Percentiles rank a stretch among this genome's conserved stretches.
phyloP scores from a whole-genome alignment of 495 filamentous ascomycete genomes.

The Pyronema domesticum region DNA sequence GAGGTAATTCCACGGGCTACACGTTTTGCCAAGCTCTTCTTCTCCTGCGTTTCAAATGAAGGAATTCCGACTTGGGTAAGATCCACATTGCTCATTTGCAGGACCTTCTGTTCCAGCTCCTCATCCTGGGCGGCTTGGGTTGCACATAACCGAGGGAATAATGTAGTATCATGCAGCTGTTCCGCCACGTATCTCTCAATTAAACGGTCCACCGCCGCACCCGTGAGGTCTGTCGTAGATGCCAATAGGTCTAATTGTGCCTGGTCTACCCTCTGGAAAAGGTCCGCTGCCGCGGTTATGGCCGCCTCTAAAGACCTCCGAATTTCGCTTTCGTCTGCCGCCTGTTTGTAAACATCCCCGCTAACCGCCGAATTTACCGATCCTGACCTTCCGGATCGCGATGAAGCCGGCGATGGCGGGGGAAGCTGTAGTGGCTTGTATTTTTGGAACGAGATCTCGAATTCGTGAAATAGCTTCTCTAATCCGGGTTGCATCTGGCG shows the following conservation, averaged over 20 bases:
- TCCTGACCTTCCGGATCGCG: conserved; percentile 19
- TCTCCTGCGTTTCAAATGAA: conserved; percentile 16
- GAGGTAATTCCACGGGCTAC: conserved; percentile 67
- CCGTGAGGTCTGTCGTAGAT: conserved; percentile 83
- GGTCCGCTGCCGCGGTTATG: conserved; percentile 81
- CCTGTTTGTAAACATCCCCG: conserved; percentile 21
- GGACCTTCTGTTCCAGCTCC: conserved; percentile 78
- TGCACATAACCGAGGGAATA: conserved; percentile 65
- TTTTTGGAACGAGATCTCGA: conserved; percentile 67
- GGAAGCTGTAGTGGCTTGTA: conserved; percentile 40
- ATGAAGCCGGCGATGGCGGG: conserved; percentile 45
- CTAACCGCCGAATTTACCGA: conserved; percentile 17
- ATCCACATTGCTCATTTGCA: conserved; percentile 84
- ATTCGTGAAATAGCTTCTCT: conserved; percentile 78
- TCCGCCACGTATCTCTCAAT: conserved; percentile 93
- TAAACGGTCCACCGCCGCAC: conserved; percentile 73
- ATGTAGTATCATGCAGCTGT: conserved; percentile 71
- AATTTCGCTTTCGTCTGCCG: conserved; percentile 35
- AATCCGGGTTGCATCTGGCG: conserved; percentile 89
- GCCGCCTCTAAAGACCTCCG: conserved; percentile 71
- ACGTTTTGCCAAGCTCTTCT: conserved; percentile 24
- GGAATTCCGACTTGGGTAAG: conserved; percentile 83
- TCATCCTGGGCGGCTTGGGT: conserved; percentile 65
- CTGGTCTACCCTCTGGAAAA: conserved; percentile 90
- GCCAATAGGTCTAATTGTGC: conserved; percentile 84